A percentile compares a stretch with the other conserved stretches of the same genome.
phyloP scores from a whole-genome alignment of 441 rosid species.

The Gossypium aridum region DNA sequence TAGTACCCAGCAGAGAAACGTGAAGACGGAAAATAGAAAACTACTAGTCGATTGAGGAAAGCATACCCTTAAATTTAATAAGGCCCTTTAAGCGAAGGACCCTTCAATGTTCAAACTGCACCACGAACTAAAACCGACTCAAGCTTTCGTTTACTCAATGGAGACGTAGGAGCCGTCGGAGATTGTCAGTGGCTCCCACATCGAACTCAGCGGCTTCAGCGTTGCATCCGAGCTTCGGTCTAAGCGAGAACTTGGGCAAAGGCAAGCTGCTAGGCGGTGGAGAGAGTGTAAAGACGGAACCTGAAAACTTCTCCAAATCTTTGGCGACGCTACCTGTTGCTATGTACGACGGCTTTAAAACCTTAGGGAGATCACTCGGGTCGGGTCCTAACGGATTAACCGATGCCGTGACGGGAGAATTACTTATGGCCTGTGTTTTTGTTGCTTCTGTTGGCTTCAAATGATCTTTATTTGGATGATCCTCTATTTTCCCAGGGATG shows the following conservation, averaged over 20 bases:
- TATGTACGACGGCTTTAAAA: background rate
- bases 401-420: constrained; percentile 6
- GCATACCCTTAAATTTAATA: background rate
- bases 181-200: constrained; percentile 53
- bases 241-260: constrained; percentile 67
- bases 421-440: background rate
- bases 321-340: constrained; percentile 12
- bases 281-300: constrained; percentile 45
- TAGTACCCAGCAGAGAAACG: too few species aligned
- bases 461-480: constrained; percentile 10
- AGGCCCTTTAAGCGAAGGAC: constrained; percentile 7
- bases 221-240: constrained; percentile 65
- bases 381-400: constrained; percentile 37
- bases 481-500: constrained; percentile 14
- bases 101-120: background rate
- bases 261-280: constrained; percentile 96
- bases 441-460: background rate
- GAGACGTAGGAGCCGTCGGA: constrained; percentile 61
- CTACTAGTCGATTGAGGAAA: background rate
- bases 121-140: background rate
- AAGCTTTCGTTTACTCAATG: constrained; percentile 28
- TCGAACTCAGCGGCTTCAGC: constrained; percentile 58
- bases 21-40: background rate
- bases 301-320: constrained; percentile 31
- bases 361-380: constrained; percentile 44